Percentiles rank a stretch among this genome's conserved stretches.
Conservation (phyloP, 2,329 filamentous ascomycete genomes). For the Fusarium scirpi region DNA sequence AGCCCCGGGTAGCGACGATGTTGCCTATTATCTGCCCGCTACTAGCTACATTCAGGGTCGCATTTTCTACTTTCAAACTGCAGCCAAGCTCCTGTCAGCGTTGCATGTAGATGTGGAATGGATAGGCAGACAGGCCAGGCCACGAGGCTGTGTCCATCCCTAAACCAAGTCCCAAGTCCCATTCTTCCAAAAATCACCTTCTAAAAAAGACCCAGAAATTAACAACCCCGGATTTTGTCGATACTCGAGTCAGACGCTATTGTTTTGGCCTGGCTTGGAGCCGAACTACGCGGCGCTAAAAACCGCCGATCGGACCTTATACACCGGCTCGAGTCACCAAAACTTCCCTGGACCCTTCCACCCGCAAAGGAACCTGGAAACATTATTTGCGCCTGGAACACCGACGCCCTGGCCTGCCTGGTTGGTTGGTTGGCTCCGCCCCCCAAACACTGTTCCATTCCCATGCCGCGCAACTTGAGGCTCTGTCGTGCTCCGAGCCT, state of each 20-base stretch:
- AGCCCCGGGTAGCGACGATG: not conserved
- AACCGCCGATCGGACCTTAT: constrained; percentile 18
- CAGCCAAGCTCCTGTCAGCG: constrained; percentile 13
- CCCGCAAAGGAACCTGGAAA: not conserved
- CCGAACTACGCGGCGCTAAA: constrained; percentile 19
- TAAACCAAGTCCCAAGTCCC: not conserved
- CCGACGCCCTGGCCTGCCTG: not conserved
- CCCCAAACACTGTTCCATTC: not conserved
- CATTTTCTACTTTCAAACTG: not conserved
- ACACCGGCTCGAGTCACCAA: constrained; percentile 3
- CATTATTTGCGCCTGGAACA: not conserved
- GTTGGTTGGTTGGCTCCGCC: constrained; percentile 16
- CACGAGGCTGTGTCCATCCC: not conserved
- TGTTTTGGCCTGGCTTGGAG: constrained; percentile 3
- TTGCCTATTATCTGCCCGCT: not conserved
- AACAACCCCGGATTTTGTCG: constrained; percentile 14
- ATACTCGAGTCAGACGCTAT: constrained; percentile 25
- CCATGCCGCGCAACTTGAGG: constrained; percentile 18
- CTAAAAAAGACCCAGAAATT: constrained; percentile 17
- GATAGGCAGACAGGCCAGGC: not conserved
- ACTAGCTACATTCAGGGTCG: not conserved
- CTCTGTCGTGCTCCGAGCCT: constrained; percentile 20
- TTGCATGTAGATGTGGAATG: constrained; percentile 6
- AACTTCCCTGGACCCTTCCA: not conserved
- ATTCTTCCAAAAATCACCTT: not conserved